Percentiles rank a stretch among this genome's conserved stretches.
Evolutionary conservation across 1,284 basidiomycete genomes (phyloP).

Genomic region (Pterulicium gracile): DNA sequence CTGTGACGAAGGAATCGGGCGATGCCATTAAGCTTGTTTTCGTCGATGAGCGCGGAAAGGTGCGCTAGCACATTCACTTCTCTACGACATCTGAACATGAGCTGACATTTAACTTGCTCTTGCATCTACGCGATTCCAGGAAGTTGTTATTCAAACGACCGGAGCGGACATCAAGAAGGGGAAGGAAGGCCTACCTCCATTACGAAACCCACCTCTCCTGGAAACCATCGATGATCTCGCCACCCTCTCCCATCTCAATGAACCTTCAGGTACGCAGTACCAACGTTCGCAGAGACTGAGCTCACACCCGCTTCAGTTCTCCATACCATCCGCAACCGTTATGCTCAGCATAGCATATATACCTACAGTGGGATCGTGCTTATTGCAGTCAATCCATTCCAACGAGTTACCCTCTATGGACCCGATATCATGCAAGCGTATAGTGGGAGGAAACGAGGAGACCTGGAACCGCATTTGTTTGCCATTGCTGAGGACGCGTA

Average conservation of each 20-base stretch:
- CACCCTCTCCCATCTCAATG: constrained; percentile 95
- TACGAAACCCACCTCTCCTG: constrained; percentile 92
- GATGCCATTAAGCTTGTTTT: constrained; percentile 73
- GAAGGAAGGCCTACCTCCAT: constrained; percentile 73
- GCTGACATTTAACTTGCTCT: constrained; percentile 9
- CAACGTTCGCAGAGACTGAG: constrained; percentile 1
- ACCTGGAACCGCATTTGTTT: constrained; percentile 96
- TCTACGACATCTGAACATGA: constrained; percentile 8
- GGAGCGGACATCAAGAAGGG: constrained; percentile 67
- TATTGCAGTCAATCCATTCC: constrained; percentile 98
- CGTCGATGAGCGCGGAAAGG: constrained; percentile 82
- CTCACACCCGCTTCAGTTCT: constrained; percentile 48
- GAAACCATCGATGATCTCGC: constrained; percentile 98
- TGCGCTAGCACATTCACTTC: constrained; percentile 20
- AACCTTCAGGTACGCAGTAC: constrained; percentile 81
- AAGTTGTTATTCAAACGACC: constrained; percentile 69
- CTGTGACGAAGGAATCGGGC: constrained; percentile 46
- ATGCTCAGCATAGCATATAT: constrained; percentile 95
- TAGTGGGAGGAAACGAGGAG: constrained; percentile 84
- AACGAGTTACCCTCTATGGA: constrained; percentile 86
- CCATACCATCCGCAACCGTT: constrained; percentile 94
- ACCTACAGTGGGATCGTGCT: constrained; percentile 98
- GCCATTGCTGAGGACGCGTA: constrained; percentile 99
- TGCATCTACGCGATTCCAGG: constrained; percentile 30
- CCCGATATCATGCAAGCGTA: constrained; percentile 98